Evolutionary conservation across 179 eudicot species (phyloP).

Genomic region (Beta corolliflora): DNA sequence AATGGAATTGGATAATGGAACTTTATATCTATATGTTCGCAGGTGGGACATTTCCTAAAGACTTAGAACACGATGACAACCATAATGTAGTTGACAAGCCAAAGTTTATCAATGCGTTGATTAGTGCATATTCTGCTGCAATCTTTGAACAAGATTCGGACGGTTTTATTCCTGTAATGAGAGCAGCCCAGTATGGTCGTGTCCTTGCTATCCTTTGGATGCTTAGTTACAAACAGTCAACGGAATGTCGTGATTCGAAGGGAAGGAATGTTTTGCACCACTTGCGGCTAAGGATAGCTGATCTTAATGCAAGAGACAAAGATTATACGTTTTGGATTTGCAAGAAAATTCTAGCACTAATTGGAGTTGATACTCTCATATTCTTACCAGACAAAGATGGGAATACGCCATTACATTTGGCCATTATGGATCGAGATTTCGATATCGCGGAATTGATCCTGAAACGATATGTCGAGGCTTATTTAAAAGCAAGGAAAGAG

Average conservation of each 20-base stretch:
- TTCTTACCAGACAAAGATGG: constrained; percentile 5
- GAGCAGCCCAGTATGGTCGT: constrained; percentile 1
- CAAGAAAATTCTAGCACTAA: not conserved
- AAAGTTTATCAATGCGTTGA: not conserved
- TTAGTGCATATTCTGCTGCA: not conserved
- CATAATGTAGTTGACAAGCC: not conserved
- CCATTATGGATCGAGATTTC: not conserved
- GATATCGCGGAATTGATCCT: constrained; percentile 1
- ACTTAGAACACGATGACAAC: not conserved
- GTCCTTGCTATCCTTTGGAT: not conserved
- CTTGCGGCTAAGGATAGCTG: not conserved
- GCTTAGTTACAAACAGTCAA: not conserved
- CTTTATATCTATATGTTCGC: too few relatives aligned
- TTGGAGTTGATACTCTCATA: constrained; percentile 1
- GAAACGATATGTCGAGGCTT: not conserved
- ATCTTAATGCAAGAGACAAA: not conserved
- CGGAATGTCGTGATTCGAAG: not conserved
- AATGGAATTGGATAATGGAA: too few relatives aligned
- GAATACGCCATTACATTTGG: constrained; percentile 13
- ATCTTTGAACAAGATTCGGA: not conserved
- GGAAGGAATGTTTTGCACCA: constrained; percentile 5
- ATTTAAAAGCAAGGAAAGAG: not conserved
- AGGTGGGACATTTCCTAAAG: not conserved
- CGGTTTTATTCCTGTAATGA: constrained; percentile 8
- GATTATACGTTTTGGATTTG: not conserved